phyloP scores from a whole-genome alignment of 2,329 filamentous ascomycete genomes.

The Biscogniauxia marginata region DNA sequence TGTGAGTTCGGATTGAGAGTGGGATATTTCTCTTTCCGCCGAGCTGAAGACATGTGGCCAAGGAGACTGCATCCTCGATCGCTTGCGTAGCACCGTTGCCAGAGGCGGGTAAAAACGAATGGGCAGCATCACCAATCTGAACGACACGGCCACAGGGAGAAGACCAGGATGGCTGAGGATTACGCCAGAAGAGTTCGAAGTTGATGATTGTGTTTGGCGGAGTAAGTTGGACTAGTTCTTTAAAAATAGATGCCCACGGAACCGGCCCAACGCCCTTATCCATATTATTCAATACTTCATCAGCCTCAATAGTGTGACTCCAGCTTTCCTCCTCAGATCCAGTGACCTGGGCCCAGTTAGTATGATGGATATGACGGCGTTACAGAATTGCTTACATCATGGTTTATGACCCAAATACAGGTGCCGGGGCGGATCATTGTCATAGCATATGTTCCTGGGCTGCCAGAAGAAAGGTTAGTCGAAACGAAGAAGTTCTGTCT shows the following conservation, averaged over 20 bases:
- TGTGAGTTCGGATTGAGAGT: conserved; percentile 35
- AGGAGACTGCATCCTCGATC: conserved; percentile 40
- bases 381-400: conserved; percentile 30
- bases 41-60: conserved; percentile 38
- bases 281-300: conserved; percentile 38
- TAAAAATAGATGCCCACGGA: conserved; percentile 35
- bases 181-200: conserved; percentile 42
- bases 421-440: conserved; percentile 34
- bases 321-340: conserved; percentile 38
- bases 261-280: conserved; percentile 31
- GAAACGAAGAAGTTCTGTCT: conserved; percentile 28
- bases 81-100: conserved; percentile 43
- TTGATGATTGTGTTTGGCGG: conserved; percentile 36
- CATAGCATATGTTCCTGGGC: conserved; percentile 40
- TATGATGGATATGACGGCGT: not conserved
- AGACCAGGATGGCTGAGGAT: conserved; percentile 39
- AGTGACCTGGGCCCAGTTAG: conserved; percentile 29
- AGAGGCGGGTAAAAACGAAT: conserved; percentile 41
- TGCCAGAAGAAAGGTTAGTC: conserved; percentile 31
- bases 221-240: conserved; percentile 34
- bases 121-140: conserved; percentile 41
- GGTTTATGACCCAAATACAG: conserved; percentile 40
- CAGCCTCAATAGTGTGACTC: conserved; percentile 35
- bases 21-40: conserved; percentile 32
- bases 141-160: conserved; percentile 35